phyloP scores from a whole-genome alignment of 352 stramenopile genomes.

The Pythium brassicae region DNA sequence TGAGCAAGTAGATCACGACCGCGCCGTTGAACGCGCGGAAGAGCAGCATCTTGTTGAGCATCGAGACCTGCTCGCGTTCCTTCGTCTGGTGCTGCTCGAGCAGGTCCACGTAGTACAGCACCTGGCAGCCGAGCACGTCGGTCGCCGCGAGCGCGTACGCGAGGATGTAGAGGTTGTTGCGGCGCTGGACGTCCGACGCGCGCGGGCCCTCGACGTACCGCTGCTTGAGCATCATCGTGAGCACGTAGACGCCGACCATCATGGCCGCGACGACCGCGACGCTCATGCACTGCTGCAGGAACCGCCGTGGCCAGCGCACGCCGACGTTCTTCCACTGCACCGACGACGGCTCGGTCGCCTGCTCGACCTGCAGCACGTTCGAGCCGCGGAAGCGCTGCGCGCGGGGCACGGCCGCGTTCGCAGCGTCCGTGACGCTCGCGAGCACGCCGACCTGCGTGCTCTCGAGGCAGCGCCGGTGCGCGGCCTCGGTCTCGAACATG shows the following conservation, averaged over 20 bases:
- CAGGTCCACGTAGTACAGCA: conserved; percentile 52
- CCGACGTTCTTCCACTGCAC: conserved; percentile 71
- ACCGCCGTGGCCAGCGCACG: conserved; percentile 26
- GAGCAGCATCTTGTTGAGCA: conserved; percentile 76
- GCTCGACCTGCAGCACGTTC: conserved; percentile 69
- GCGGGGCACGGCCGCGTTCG: conserved; percentile 23
- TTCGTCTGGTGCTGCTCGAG: conserved; percentile 63
- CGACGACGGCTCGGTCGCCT: conserved; percentile 56
- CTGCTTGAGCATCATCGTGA: conserved; percentile 35
- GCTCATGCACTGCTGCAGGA: conserved; percentile 42
- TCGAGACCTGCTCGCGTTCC: conserved; percentile 63
- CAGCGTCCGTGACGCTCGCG: conserved; percentile 35
- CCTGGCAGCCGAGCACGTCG: conserved; percentile 59
- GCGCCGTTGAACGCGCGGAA: conserved; percentile 72
- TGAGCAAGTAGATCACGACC: conserved; percentile 73
- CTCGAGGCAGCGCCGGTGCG: conserved; percentile 44
- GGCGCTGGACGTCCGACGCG: conserved; percentile 22
- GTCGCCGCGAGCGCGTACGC: conserved; percentile 45
- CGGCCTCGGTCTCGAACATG: conserved; percentile 73
- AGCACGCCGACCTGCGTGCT: conserved; percentile 48
- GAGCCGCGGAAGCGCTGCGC: conserved; percentile 53
- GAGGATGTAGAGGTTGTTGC: conserved; percentile 46
- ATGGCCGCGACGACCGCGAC: conserved; percentile 39
- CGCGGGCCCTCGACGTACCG: conserved; percentile 25
- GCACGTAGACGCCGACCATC: conserved; percentile 52